Evolutionary conservation across 208 protist species (phyloP), one percentile per base, ranked within the genome.

Genomic region (Leptomonas seymouri): DNA sequence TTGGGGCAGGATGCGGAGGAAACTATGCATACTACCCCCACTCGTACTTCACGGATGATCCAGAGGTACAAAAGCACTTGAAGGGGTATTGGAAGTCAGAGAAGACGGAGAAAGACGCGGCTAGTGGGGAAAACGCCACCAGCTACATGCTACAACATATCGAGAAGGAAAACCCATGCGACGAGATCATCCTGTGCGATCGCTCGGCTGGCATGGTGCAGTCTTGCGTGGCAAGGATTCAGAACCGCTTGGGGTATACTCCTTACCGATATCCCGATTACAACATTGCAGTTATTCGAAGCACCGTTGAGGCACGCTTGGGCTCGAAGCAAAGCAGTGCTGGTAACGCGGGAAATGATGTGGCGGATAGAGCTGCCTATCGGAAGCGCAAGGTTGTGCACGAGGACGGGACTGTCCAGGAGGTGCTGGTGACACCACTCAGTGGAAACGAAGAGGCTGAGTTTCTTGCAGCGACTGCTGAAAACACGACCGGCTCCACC

Each of bases 261-360:
- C 86, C 89, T 3, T 95, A 89, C 31, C 86, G 82, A 7, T 95
- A 95, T 44, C 89, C 89, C 12, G 86, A 91, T 55, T 94, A 94
- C 63, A 83, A 94, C 55, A 45, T 89, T 21, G 57, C 63, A 11
- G 68, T 57, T 12, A 85, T 89, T 45, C 71, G 74, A 34, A 70
- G 49, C 50, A 49, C 55, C 21, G 67, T 84, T 44, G 68, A 85
- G 60, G 58, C 36, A 41, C 50, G 54, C 21, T 28, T 79, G 39
- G 39, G 49, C 31, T 44, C 46, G 3, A 21, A 48, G 48, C 67
- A 49, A 1, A 30, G 34, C 34, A 39, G 53, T 5, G 56, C 44
- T 20, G 73, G 49, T 1, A 34, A 36, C 41, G 39, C 28, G 28
- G 63, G 42, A 12, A 41, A 28, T 14, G 72, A 80, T 36, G 23